Base-by-base conservation (phyloP, 257 asterid genomes). In the Perilla frutescens region DNA sequence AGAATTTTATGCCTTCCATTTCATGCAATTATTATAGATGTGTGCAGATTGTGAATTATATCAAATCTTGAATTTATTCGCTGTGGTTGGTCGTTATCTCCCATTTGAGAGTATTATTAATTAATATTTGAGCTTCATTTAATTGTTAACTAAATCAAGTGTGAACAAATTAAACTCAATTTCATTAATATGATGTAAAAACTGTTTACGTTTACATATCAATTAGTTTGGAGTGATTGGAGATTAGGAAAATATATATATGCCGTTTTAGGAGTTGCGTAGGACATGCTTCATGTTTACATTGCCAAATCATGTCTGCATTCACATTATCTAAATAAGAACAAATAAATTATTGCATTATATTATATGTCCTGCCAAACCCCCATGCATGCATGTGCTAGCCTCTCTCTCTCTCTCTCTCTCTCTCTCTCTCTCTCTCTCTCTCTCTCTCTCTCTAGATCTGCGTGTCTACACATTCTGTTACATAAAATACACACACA, bases 221-320 rank as follows among this genome's bases (percentile, higher is more conserved):
- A 20, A 20, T 20, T 20, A 20, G 26, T 20, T 20, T 20, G 26
- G 26, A 20, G 26, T 20, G 26, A 20, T 20, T 44, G 12, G 49
- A 44, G 12, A 44, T 44, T 44, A 1, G 12, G 49, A 4, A 44
- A 41, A 41, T 2, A 0, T 5, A 8, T 20, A 20, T 20, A 20
- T 20, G 26, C 26, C 26, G 26, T 20, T 40, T 40, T 40, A 48
- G 34, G 43, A 66, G 71, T 6, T 66, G 61, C 48, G 47, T 36
- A 36, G 48, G 72, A 50, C 72, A 67, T 32, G 32, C 39, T 68
- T 68, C 20, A 32, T 51, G 62, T 68, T 37, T 51, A n/a, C 59
- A 47, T 56, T 56, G 62, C 45, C 71, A 66, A 41, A 7, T 66
- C 47, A 48, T 66, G 60, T 50, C 60, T 49, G 59, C 57, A 67